Evolutionary conservation across 2,329 filamentous ascomycete genomes (phyloP), one percentile per base, ranked within the genome.

Genomic region (Drechslera avenae): DNA sequence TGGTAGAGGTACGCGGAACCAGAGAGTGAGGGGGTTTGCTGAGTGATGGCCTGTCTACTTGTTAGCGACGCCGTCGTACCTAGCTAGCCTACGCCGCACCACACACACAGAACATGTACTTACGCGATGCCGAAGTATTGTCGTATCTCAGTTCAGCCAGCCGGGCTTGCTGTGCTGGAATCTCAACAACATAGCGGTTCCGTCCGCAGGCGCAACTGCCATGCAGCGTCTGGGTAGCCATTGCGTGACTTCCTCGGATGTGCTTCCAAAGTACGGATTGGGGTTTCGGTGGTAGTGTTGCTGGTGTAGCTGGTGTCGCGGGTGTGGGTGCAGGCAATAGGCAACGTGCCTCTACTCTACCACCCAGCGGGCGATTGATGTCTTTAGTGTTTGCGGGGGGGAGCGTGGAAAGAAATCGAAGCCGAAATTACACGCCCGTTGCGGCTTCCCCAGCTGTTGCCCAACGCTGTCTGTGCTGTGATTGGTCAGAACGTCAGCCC

Each of bases 151-250:
- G 34, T 47, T 73, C 70, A 56, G 91, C 83, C 17, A 95, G 84
- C 60, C 86, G 81, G 13, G 86, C 85, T 42, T 81, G 75, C 28
- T 84, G 76, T 32, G 77, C 74, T 33, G 91, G 91, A 18, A 93
- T 80, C 37, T 83, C 76, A 60, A 96, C 85, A 50, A 86, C 80
- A 75, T 96, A 96, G 68, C 86, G 82, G 68, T 94, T 96, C 54
- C 92, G 85, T 50, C 91, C 91, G 73, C 92, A 97, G 45, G 88
- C 86, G 77, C 92, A 96, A 58, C 86, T 84, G 64, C 91, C 91
- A 58, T 83, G 85, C 50, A 96, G 81, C 32, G 81, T 81, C 54
- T 82, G 70, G 33, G 68, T 12, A 4, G 70, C 67, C 69, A 68
- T 68, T 47, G 32, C 31, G 48, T n/a, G n/a, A 13, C 14, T 44